Percentiles rank a stretch among this genome's conserved stretches.
phyloP scores from a whole-genome alignment of 108 stramenopile species.

The Skeletonema potamos region DNA sequence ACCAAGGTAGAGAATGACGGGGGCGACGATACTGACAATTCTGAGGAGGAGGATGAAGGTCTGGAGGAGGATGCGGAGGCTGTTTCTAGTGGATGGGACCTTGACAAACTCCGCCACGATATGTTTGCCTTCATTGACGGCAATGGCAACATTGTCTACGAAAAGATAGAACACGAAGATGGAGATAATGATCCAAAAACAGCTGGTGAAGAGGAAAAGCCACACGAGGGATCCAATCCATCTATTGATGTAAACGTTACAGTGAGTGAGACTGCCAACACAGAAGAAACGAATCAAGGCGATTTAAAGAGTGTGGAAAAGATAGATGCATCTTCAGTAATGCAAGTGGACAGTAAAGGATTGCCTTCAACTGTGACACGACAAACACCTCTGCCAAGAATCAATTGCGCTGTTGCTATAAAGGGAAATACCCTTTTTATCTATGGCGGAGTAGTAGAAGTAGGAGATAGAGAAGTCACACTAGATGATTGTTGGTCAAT shows the following conservation, averaged over 20 bases:
- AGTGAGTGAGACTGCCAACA: neutral
- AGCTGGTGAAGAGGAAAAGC: slow-evolving; percentile 11
- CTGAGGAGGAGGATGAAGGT: slow-evolving; percentile 37
- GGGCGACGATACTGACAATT: slow-evolving; percentile 34
- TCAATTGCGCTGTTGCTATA: slow-evolving; percentile 61
- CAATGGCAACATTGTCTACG: slow-evolving; percentile 86
- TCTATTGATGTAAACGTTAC: neutral
- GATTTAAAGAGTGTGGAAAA: slow-evolving; percentile 4
- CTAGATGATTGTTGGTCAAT: slow-evolving; percentile 89
- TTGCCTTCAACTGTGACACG: slow-evolving; percentile 65
- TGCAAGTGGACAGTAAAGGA: slow-evolving; percentile 63
- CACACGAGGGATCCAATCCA: neutral
- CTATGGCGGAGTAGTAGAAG: slow-evolving; percentile 85
- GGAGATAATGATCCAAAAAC: neutral
- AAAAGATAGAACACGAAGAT: slow-evolving; percentile 67
- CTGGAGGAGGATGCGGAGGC: slow-evolving; percentile 32
- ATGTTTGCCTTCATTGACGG: slow-evolving; percentile 91
- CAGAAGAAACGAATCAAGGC: neutral
- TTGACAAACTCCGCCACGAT: slow-evolving; percentile 78
- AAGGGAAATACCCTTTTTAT: slow-evolving; percentile 64
- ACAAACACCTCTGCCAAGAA: slow-evolving; percentile 79
- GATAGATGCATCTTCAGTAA: slow-evolving; percentile 56
- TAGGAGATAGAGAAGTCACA: slow-evolving; percentile 90
- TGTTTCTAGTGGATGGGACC: slow-evolving; percentile 71
- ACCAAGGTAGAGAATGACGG: slow-evolving; percentile 36